A percentile compares a stretch with the other conserved stretches of the same genome.
Evolutionary conservation across 495 filamentous ascomycete genomes (phyloP).

Genomic region (Neurospora sp.): DNA sequence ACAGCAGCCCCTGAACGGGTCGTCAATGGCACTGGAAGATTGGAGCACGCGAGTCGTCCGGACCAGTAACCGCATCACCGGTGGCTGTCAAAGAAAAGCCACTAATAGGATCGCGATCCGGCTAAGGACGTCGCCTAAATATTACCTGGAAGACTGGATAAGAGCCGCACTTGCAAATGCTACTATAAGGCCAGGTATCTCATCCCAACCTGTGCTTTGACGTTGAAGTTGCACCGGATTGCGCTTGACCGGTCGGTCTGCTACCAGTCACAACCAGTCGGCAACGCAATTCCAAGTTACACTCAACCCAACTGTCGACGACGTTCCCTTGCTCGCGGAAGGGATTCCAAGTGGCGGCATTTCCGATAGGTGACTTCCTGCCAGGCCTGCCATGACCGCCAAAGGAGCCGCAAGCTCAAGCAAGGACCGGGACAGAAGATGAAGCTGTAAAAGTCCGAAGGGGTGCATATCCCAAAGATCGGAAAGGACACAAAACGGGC

Average conservation of each 20-base stretch:
- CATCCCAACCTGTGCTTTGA: not conserved
- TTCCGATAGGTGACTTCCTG: not conserved
- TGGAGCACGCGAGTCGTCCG: no score
- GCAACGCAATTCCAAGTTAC: no score
- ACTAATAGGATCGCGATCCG: not conserved
- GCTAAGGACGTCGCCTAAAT: no score
- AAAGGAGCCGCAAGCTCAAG: not conserved
- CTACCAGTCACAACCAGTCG: not conserved
- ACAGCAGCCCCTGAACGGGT: not conserved
- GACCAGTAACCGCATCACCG: not conserved
- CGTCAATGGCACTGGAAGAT: no score
- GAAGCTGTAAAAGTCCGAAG: not conserved
- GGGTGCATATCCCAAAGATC: not conserved
- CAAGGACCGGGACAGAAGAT: not conserved
- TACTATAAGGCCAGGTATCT: not conserved
- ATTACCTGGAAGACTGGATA: not conserved
- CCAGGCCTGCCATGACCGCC: not conserved
- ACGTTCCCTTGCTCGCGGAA: not conserved
- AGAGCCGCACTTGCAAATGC: not conserved
- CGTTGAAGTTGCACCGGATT: not conserved
- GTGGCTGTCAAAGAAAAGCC: not conserved
- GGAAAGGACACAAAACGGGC: not conserved
- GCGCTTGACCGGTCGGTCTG: not conserved
- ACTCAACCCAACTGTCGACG: not conserved
- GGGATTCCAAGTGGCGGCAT: not conserved